These are phyloP conservation scores for Podaxis sp. DNA, from an alignment of 768 basidiomycete species.

Conservation along the genomic window DNA sequence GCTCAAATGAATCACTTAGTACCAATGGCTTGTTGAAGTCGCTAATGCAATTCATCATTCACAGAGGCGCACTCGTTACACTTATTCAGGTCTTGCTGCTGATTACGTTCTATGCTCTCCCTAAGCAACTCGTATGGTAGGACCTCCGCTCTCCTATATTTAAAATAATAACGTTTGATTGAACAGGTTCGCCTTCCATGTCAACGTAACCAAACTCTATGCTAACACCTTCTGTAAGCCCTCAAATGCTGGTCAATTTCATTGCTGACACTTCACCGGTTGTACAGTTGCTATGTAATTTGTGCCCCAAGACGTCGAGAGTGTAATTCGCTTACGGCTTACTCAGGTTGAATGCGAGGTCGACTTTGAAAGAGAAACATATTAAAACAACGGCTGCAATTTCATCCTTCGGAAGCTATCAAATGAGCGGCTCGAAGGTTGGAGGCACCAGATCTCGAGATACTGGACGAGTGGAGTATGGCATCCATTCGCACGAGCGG, in stretches of 20 bases:
- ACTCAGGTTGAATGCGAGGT: conserved; percentile 17
- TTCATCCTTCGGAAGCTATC: not conserved
- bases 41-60: conserved; percentile 39
- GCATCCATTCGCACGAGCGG: not conserved
- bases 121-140: conserved; percentile 39
- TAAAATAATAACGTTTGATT: not conserved
- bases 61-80: conserved; percentile 45
- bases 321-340: not conserved
- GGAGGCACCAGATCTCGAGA: not conserved
- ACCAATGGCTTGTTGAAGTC: conserved; percentile 40
- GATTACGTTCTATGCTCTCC: conserved; percentile 39
- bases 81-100: conserved; percentile 40
- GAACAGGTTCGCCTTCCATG: conserved; percentile 46
- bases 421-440: not conserved
- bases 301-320: not conserved
- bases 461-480: not conserved
- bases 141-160: not conserved
- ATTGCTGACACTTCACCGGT: not conserved
- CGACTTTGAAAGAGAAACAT: conserved; percentile 14
- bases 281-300: conserved; percentile 35
- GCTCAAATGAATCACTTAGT: conserved; percentile 22
- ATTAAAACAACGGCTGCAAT: not conserved
- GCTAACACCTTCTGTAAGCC: conserved; percentile 50
- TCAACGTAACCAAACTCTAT: conserved; percentile 49
- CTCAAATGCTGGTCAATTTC: not conserved